phyloP scores from a whole-genome alignment of 768 basidiomycete genomes.

The Naganishia vaughanmartiniae region DNA sequence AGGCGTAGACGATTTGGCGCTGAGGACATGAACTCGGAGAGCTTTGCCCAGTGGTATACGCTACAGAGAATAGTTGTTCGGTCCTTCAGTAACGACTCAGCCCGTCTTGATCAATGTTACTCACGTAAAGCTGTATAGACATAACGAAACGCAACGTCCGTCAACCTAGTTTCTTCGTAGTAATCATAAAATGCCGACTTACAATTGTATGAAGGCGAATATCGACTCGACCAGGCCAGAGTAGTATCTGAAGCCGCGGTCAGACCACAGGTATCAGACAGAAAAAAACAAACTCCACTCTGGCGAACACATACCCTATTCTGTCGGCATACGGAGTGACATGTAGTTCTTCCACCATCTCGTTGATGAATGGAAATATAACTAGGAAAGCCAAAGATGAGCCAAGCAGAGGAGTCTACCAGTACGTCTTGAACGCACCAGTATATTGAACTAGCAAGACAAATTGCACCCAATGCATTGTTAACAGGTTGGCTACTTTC shows the following conservation, averaged over 20 bases:
- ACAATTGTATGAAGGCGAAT: conserved; percentile 51
- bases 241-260: conserved; percentile 47
- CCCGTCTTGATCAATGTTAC: background rate
- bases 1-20: background rate
- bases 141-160: background rate
- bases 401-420: background rate
- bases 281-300: background rate
- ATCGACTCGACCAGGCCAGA: conserved; percentile 51
- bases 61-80: conserved; percentile 28
- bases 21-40: conserved; percentile 47
- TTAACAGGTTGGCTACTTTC: background rate
- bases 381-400: conserved; percentile 22
- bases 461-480: conserved; percentile 16
- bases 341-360: conserved; percentile 47
- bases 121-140: conserved; percentile 20
- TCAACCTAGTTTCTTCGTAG: conserved; percentile 9
- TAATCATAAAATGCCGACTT: background rate
- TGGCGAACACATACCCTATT: conserved; percentile 22
- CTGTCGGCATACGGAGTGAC: conserved; percentile 37
- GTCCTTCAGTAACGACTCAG: background rate
- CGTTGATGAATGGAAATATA: conserved; percentile 54
- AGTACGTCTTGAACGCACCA: conserved; percentile 30
- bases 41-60: conserved; percentile 51
- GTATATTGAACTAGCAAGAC: conserved; percentile 43
- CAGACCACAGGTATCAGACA: conserved; percentile 27